Percentiles rank a stretch among this genome's conserved stretches.
These are phyloP conservation scores for Craspedostauros australis DNA, from an alignment of 108 stramenopile species.

Conservation along the genomic window DNA sequence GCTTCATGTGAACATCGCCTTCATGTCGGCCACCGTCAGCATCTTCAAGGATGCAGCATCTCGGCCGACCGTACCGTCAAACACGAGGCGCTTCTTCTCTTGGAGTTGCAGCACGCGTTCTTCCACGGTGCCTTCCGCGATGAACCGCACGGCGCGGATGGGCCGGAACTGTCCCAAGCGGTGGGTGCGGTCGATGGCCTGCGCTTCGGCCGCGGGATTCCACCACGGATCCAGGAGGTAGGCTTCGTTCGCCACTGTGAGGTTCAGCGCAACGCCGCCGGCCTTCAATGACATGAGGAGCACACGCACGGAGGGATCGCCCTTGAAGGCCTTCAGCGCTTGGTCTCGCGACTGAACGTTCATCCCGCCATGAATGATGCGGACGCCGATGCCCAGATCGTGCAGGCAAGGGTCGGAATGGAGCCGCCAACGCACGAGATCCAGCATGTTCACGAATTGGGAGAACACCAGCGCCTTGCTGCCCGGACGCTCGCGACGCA, in stretches of 20 bases:
- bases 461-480: constrained; percentile 97
- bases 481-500: constrained; percentile 84
- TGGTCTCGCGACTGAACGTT: constrained; percentile 84
- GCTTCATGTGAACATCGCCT: constrained; percentile 66
- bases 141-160: constrained; percentile 92
- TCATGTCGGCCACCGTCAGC: constrained; percentile 87
- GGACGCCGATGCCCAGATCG: constrained; percentile 70
- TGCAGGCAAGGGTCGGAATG: constrained; percentile 78
- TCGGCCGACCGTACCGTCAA: constrained; percentile 92
- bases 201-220: constrained; percentile 94
- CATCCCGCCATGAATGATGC: constrained; percentile 89
- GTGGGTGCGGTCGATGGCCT: constrained; percentile 98
- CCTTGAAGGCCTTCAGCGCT: constrained; percentile 77
- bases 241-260: constrained; percentile 89
- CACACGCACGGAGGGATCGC: constrained; percentile 80
- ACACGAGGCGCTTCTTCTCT: constrained; percentile 94
- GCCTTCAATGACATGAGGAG: constrained; percentile 94
- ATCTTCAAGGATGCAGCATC: constrained; percentile 81
- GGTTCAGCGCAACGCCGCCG: constrained; percentile 94
- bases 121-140: constrained; percentile 95
- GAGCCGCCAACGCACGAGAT: constrained; percentile 90
- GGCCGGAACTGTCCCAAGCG: constrained; percentile 92
- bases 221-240: constrained; percentile 94
- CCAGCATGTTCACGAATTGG: constrained; percentile 96
- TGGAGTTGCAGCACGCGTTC: constrained; percentile 95